Evolutionary conservation across 2,329 filamentous ascomycete genomes (phyloP), one percentile per base, ranked within the genome.

Genomic region (Erysiphe pulchra): DNA sequence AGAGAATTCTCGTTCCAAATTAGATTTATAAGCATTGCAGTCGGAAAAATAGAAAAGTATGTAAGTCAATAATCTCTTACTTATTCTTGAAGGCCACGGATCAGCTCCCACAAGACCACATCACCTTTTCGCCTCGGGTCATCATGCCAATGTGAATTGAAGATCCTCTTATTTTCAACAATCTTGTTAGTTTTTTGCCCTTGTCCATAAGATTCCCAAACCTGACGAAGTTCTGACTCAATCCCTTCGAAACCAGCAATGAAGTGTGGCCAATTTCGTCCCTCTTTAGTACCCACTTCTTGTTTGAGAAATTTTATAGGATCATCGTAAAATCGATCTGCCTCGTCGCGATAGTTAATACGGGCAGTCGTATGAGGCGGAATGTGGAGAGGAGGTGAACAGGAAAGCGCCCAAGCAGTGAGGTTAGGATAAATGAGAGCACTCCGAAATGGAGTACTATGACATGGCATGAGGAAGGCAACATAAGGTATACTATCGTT

Each of bases 361-460:
- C 86, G 74, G 57, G 81, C 70, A 6, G 61, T 59, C 0, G 70
- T 66, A 24, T 69, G 65, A 0, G 85, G 67, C 2, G 58, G 58
- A 0, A 73, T 72, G 54, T 77, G 64, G 12, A 98, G 63, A 0
- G 90, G 90, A 1, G 90, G 90, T 53, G 94, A 86, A 60, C 90
- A 98, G 6, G 80, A 80, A 14, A 95, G 65, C 0, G 86, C 87
- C 67, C 86, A 86, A 4, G 84, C 85, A 47, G 73, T 63, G 45
- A 94, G 74, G 30, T 66, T 63, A 0, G 82, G 73, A 56, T 90
- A 73, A 49, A 92, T 67, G 36, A 95, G 70, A 56, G 92, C 81
- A 14, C 80, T 85, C 55, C 86, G 80, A 87, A 90, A 95, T 2
- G 90, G 87, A 0, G 87, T 95, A 52, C 80, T 82, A 65, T 98